phyloP scores from a whole-genome alignment of 345 rosid species.

The Eucalyptus victrix region DNA sequence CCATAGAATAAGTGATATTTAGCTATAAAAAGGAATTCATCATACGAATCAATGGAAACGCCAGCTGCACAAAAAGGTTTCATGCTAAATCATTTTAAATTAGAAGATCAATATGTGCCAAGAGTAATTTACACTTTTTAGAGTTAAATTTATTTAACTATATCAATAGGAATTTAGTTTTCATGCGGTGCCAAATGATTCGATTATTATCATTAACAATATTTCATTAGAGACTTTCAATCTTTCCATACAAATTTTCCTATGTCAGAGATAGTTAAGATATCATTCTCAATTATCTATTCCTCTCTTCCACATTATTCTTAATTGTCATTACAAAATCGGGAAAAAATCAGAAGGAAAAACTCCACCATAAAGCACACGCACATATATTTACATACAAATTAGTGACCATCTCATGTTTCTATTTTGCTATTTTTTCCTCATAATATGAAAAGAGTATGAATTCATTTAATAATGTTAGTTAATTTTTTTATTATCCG shows the following conservation, averaged over 20 bases:
- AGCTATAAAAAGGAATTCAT: background rate
- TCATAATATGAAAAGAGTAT: too few species aligned
- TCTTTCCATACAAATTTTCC: rapidly evolving
- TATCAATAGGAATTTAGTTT: background rate
- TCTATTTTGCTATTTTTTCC: too few species aligned
- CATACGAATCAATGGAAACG: background rate
- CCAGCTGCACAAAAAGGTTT: rapidly evolving
- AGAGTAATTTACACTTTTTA: background rate
- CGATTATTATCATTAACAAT: too few species aligned
- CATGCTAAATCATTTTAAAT: background rate
- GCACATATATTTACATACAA: background rate
- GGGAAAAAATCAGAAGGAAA: background rate
- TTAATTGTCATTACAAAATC: too few species aligned
- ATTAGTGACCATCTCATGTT: background rate
- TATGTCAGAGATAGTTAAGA: background rate
- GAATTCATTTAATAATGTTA: too few species aligned
- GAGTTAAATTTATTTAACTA: rapidly evolving
- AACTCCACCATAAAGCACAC: background rate
- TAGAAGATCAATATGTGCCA: background rate
- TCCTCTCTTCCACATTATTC: background rate
- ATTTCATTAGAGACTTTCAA: rapidly evolving
- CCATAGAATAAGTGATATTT: background rate
- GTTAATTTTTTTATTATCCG: rapidly evolving
- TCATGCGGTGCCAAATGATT: rapidly evolving
- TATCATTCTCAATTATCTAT: background rate